Conservation (phyloP, 164 flowering plant species). For the Brasenia schreberi region DNA sequence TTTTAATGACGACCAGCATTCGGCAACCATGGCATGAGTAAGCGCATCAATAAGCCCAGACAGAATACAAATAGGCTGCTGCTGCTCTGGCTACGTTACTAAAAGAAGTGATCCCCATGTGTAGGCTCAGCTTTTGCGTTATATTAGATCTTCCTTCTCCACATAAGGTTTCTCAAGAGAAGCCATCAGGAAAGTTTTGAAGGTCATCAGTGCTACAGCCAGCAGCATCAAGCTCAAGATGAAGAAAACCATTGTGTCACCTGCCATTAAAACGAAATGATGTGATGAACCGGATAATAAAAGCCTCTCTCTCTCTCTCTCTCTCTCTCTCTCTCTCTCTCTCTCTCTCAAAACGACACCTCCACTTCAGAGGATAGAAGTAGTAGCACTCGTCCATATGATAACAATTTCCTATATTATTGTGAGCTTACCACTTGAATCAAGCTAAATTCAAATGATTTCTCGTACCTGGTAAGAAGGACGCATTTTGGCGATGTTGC, state of each 20-base stretch:
- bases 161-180: neutral
- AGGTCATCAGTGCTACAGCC: conserved; percentile 8
- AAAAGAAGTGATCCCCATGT: too few species aligned
- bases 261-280: conserved; percentile 2
- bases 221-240: conserved; percentile 5
- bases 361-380: too few species aligned
- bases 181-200: conserved; percentile 8
- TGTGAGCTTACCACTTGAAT: too few species aligned
- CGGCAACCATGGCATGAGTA: too few species aligned
- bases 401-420: neutral
- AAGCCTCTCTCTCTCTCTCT: neutral
- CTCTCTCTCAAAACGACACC: too few species aligned
- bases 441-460: neutral
- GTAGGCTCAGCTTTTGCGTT: too few species aligned
- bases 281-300: neutral
- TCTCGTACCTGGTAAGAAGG: conserved; percentile 49
- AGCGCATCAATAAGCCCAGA: too few species aligned
- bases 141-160: neutral
- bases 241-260: conserved; percentile 12
- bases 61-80: too few species aligned
- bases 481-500: conserved; percentile 36
- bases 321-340: neutral
- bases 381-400: too few species aligned
- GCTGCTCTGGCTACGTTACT: too few species aligned
- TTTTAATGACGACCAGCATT: too few species aligned